Base-by-base conservation (phyloP, 225 moss, liverwort and hornwort species). In the Sphagnum tenellum region DNA sequence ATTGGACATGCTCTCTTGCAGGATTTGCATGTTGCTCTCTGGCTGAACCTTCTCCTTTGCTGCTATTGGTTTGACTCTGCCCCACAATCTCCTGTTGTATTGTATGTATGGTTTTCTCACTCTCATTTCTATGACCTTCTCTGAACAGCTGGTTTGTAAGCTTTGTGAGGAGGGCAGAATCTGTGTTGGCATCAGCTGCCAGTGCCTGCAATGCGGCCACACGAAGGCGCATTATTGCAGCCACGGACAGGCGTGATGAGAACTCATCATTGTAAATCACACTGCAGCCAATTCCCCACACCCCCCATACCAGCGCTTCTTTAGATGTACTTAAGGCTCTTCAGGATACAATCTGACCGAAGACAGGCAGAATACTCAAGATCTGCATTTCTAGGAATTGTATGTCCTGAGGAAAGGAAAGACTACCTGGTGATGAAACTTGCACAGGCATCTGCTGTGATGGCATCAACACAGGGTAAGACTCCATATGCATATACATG, bases 261-360 rank as follows among this genome's bases (percentile, higher is more conserved):
- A 89, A 89, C 74, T 93, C 93, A 49, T 93, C 93, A 57, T 93
- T 89, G 52, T 86, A 89, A 62, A 93, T 82, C 12, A 93, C 72
- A 70, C 93, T 92, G 92, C 76, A 78, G 44, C n/a, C 29, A 29
- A 29, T 29, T 29, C 1, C 29, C 29, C 29, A 29, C 29, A 29
- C 29, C 29, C 29, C 29, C 29, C 29, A 29, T 29, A 29, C 29
- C 29, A 29, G 29, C 29, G 29, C 29, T 29, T 29, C 29, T 29
- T 29, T 29, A 29, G 29, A 29, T 29, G 29, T 29, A 29, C 29
- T 29, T 29, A 29, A 29, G 29, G 29, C 29, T 29, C 29, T 29
- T 29, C 29, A 29, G 29, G 29, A 29, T 29, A 29, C 29, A 29
- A 29, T 1, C 29, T 29, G 29, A 29, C 29, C 29, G 14, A 47